Base-by-base conservation (phyloP, 2,329 filamentous ascomycete genomes). In the Alternaria burnsii region DNA sequence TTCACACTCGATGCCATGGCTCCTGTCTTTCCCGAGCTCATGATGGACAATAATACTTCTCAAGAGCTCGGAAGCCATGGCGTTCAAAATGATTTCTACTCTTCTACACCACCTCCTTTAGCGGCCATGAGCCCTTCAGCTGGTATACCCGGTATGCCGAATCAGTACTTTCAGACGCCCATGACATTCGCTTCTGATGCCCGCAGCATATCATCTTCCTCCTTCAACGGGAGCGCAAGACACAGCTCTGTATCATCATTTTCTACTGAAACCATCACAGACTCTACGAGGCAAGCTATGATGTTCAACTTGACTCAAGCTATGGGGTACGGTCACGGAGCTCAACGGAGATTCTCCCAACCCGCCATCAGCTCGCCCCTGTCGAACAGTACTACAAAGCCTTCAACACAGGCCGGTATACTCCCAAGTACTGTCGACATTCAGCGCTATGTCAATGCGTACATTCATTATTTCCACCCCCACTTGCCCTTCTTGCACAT, bases 401-500 rank as follows among this genome's bases (percentile, higher is more conserved):
- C 65, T 36, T 77, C 80, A 70, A 74, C 72, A 62, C 81, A 84
- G 70, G 83, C 81, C 72, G 86, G 82, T 69, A 85, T 82, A 67
- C 85, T 97, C 59, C 94, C 94, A 54, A 93, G 87, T 80, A 94
- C 92, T 34, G 85, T 87, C 74, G 93, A 97, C 76, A 87, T 98
- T 63, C 93, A 96, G 78, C 91, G 93, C 76, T 97, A 94, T 78
- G 91, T 97, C 64, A 89, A 89, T 66, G 91, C 94, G 61, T 98
- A 97, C 80, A 88, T 98, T 72, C 89, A 89, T 66, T 97, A 92
- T 77, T 97, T 97, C 78, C 94, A 97, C 75, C 94, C 94, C 22
- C 94, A 98, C 77, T 81, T 97, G 62, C 94, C 95, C n/a, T 97
- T 98, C 79, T 83, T 97, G 62, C 95, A 98, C 79, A 88, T 97